Evolutionary conservation across 2,329 filamentous ascomycete genomes (phyloP).

Genomic region (Westerdykella sp.): DNA sequence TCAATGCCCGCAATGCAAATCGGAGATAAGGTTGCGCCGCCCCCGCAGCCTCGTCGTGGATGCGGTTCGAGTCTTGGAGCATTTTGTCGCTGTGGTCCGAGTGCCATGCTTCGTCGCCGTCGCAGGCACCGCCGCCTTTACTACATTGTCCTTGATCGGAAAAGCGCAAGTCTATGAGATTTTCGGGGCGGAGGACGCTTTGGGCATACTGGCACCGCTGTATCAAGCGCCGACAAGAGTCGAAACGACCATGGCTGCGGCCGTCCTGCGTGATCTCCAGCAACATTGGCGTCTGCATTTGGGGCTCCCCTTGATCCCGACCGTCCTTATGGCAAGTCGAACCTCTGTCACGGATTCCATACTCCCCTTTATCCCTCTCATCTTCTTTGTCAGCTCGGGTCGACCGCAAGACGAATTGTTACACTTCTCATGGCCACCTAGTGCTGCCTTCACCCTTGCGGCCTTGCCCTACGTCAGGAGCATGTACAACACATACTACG

Average conservation of each 20-base stretch:
- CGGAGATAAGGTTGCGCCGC: slow-evolving; percentile 67
- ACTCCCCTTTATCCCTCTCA: slow-evolving; percentile 57
- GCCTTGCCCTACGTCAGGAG: slow-evolving; percentile 60
- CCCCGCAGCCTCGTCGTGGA: slow-evolving; percentile 68
- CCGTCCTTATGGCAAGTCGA: slow-evolving; percentile 61
- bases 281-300: slow-evolving; percentile 50
- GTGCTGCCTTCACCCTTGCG: slow-evolving; percentile 59
- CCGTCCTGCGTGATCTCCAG: slow-evolving; percentile 22
- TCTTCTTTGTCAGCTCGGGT: slow-evolving; percentile 53
- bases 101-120: slow-evolving; percentile 56
- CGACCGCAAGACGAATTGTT: slow-evolving; percentile 39
- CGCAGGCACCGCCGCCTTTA: slow-evolving; percentile 42
- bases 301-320: slow-evolving; percentile 61
- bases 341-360: slow-evolving; percentile 58
- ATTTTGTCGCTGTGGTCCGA: slow-evolving; percentile 16
- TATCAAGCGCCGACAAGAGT: slow-evolving; percentile 30
- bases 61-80: slow-evolving; percentile 55
- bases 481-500: slow-evolving; percentile 58
- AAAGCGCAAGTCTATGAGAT: slow-evolving; percentile 58
- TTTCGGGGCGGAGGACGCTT: slow-evolving; percentile 58
- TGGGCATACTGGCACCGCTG: slow-evolving; percentile 46
- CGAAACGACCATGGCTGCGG: slow-evolving; percentile 26
- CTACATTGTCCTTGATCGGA: slow-evolving; percentile 51
- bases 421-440: slow-evolving; percentile 60
- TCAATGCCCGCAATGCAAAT: slow-evolving; percentile 84